Evolutionary conservation across 2,329 filamentous ascomycete genomes (phyloP).

Genomic region (Rosellinia necatrix): DNA sequence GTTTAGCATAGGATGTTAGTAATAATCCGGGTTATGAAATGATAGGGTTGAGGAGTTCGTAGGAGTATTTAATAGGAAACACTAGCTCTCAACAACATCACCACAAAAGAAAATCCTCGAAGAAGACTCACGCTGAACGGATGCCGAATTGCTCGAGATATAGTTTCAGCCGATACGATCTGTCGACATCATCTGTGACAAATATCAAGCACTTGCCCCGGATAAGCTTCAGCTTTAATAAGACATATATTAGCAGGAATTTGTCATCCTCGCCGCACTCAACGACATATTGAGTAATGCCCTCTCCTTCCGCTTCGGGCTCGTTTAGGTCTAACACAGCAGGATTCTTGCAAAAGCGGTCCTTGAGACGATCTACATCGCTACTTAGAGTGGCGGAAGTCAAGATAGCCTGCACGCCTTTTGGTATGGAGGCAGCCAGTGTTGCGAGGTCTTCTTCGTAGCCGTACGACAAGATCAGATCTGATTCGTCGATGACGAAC

Average conservation of each 20-base stretch:
- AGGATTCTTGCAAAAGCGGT: constrained; percentile 82
- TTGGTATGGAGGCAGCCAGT: constrained; percentile 77
- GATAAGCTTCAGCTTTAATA: constrained; percentile 92
- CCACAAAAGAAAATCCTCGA: constrained; percentile 60
- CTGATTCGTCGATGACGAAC: constrained; percentile 91
- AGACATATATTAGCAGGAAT: constrained; percentile 88
- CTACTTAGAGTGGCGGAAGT: constrained; percentile 92
- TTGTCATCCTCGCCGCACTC: constrained; percentile 98
- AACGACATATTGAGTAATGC: constrained; percentile 85
- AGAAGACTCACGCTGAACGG: constrained; percentile 58
- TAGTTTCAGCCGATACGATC: constrained; percentile 87
- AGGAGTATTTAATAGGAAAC: neutral
- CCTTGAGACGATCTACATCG: constrained; percentile 84
- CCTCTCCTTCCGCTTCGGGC: constrained; percentile 74
- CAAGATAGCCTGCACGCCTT: constrained; percentile 85
- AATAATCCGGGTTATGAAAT: neutral
- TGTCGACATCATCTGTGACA: constrained; percentile 55
- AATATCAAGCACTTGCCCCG: constrained; percentile 90
- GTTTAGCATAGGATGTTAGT: no score
- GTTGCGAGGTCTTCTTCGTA: constrained; percentile 88
- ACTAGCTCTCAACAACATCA: neutral
- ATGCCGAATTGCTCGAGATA: constrained; percentile 98
- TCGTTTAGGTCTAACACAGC: constrained; percentile 82
- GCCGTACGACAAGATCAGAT: constrained; percentile 90
- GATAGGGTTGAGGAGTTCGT: no score